Base-by-base conservation (phyloP, 805 yeast species). In the Candida maris region DNA sequence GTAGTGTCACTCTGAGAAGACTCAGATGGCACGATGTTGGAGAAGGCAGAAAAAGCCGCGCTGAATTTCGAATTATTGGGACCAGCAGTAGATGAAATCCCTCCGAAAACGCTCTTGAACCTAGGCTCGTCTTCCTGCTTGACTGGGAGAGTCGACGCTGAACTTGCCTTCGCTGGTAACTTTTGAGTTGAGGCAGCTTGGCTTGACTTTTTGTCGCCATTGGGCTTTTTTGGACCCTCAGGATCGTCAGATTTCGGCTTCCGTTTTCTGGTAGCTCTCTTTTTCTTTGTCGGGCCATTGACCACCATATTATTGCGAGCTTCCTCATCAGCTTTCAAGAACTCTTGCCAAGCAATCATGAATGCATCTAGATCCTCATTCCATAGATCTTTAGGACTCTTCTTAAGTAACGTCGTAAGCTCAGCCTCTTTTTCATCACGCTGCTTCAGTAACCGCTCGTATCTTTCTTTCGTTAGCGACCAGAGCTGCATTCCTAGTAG, bases 401-500 rank as follows among this genome's bases (percentile, higher is more conserved):
- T 68, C 37, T 73, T 71, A 48, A 88, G 71, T 48, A 93, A 68
- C 1, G 54, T 57, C 30, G 77, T 81, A 49, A 91, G 70, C 54
- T 85, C 94, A 9, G 59, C 67, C 56, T 87, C 91, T 52, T 80
- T 82, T 18, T 68, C 81, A 38, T 78, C 85, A 42, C 77, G 73
- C 56, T 89, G 94, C 36, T 71, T 71, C 51, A 88, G 65, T 46
- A 93, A 67, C 48, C 75, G 80, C 52, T 86, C 89, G 56, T 89
- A 93, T 50, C 93, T 75, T 62, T 93, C 98, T 40, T 71, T 73
- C 1, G 98, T 91, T 55, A 93, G 75, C 25, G 96, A 83, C 93
- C 96, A 87, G 46, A 93, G 80, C 23, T 88, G 77, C 96, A 93
- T 85, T 36, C 93, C 94, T 35, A 93, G 69, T 45, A 93, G 69